Percentiles rank a stretch among this genome's conserved stretches.
These are phyloP conservation scores for Citrus sp. DNA, from an alignment of 345 rosid genomes.

Conservation along the genomic window DNA sequence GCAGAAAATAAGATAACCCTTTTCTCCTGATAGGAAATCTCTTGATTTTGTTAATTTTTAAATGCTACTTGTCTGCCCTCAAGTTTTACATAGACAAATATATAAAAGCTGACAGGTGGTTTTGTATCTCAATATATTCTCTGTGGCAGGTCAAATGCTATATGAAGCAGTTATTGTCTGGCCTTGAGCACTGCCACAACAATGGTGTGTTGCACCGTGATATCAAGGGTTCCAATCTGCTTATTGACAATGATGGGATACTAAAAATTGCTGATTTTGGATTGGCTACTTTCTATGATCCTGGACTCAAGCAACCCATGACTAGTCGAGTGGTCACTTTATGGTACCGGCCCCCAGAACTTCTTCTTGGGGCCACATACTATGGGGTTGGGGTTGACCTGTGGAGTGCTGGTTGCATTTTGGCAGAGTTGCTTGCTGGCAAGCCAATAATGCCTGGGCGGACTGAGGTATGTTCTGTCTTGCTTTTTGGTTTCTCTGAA, in stretches of 20 bases:
- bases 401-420: slow-evolving; percentile 96
- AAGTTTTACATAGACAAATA: neutral
- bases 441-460: slow-evolving; percentile 90
- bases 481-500: neutral
- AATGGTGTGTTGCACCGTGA: slow-evolving; percentile 84
- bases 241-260: slow-evolving; percentile 72
- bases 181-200: slow-evolving; percentile 86
- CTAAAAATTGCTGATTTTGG: slow-evolving; percentile 94
- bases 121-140: slow-evolving; percentile 6
- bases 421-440: slow-evolving; percentile 87
- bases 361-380: slow-evolving; percentile 82
- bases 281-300: slow-evolving; percentile 72
- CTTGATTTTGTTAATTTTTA: neutral
- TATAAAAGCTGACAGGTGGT: slow-evolving; percentile 1
- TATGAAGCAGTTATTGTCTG: slow-evolving; percentile 78
- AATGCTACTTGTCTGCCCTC: neutral
- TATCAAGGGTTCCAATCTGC: slow-evolving; percentile 83
- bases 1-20: neutral
- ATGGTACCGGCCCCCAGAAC: slow-evolving; percentile 97
- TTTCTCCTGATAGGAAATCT: neutral
- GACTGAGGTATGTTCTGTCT: slow-evolving; percentile 61
- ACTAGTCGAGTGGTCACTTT: slow-evolving; percentile 93
- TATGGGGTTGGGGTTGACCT: slow-evolving; percentile 79
- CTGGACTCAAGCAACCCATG: slow-evolving; percentile 57
- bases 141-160: slow-evolving; percentile 70